Percentiles rank a stretch among this genome's conserved stretches.
Evolutionary conservation across 2,329 filamentous ascomycete species (phyloP).

Genomic region (Colletotrichum sp.): DNA sequence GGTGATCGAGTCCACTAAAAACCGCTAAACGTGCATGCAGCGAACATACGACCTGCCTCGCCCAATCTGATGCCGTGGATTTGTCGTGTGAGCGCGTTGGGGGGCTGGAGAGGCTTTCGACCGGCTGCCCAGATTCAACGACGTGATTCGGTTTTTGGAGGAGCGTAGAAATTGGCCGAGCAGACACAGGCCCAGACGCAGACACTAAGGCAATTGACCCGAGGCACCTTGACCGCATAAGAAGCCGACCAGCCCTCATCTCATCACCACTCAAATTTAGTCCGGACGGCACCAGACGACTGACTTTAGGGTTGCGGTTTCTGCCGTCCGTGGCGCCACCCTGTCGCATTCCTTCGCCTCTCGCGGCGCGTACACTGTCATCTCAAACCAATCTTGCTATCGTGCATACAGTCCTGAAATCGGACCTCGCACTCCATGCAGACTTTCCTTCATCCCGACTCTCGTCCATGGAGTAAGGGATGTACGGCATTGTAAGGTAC

Average conservation of each 20-base stretch:
- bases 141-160: background rate
- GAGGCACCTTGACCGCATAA: background rate
- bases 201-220: background rate
- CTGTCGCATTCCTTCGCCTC: background rate
- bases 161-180: background rate
- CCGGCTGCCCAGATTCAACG: background rate
- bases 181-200: background rate
- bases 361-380: background rate
- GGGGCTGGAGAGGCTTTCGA: background rate
- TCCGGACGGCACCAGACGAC: background rate
- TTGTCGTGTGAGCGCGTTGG: slow-evolving; percentile 18
- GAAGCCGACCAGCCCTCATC: background rate
- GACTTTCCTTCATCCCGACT: background rate
- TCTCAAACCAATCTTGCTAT: background rate
- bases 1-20: slow-evolving; percentile 18
- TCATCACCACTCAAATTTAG: background rate
- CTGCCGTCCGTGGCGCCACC: slow-evolving; percentile 5
- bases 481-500: background rate
- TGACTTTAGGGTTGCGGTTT: slow-evolving; percentile 6
- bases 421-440: background rate
- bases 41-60: slow-evolving; percentile 4
- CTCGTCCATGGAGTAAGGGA: background rate
- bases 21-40: slow-evolving; percentile 15
- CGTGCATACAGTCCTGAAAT: background rate
- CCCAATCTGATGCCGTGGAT: slow-evolving; percentile 12